Percentiles rank a stretch among this genome's conserved stretches.
These are phyloP conservation scores for Coriolopsis trogii DNA, from an alignment of 1,284 basidiomycete genomes.

Conservation along the genomic window DNA sequence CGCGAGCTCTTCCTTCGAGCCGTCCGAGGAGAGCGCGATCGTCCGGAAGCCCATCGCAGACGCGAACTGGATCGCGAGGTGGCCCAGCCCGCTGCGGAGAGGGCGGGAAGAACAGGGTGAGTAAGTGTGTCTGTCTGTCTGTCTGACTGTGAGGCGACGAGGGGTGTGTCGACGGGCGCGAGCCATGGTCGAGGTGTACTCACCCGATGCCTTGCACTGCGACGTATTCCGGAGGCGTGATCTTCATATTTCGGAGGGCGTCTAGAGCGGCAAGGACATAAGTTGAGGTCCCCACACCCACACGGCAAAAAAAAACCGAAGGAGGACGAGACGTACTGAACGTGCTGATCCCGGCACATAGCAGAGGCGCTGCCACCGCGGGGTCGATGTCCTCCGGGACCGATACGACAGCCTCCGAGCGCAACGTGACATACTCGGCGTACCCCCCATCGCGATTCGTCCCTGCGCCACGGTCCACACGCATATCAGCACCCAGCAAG, in stretches of 20 bases:
- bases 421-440: constrained; percentile 28
- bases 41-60: constrained; percentile 34
- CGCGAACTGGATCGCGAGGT: constrained; percentile 36
- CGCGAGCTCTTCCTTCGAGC: constrained; percentile 33
- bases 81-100: constrained; percentile 32
- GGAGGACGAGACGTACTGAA: constrained; percentile 23
- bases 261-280: constrained; percentile 12
- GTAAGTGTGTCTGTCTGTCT: too few relatives aligned
- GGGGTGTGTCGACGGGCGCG: too few relatives aligned
- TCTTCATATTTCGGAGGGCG: constrained; percentile 28
- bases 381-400: constrained; percentile 73
- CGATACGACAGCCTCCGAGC: constrained; percentile 55
- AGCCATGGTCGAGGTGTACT: constrained; percentile 1
- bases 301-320: too few relatives aligned
- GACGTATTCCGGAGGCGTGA: constrained; percentile 32
- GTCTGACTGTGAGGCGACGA: too few relatives aligned
- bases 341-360: constrained; percentile 62
- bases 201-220: constrained; percentile 38
- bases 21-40: constrained; percentile 32
- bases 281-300: background rate
- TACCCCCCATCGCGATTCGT: constrained; percentile 20
- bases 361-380: constrained; percentile 78
- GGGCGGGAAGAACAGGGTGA: background rate
- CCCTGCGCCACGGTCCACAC: background rate
- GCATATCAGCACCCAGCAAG: constrained; percentile 15